Conservation (phyloP, 2,329 filamentous ascomycete genomes). For the Myriosclerotinia duriaeana region DNA sequence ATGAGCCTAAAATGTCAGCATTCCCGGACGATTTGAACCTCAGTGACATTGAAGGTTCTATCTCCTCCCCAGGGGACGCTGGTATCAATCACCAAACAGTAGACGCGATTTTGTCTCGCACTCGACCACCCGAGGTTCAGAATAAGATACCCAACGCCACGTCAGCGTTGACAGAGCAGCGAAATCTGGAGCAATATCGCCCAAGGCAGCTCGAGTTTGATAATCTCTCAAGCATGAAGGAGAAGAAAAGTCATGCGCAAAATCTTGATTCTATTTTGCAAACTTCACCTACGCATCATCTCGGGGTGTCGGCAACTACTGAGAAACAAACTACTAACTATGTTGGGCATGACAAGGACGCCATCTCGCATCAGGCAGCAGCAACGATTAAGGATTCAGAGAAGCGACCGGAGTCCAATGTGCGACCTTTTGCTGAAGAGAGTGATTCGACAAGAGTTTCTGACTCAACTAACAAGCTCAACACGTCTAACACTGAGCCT, state of each 20-base stretch:
- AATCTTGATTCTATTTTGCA: background rate
- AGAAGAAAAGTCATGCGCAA: background rate
- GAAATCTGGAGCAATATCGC: too few relatives aligned
- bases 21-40: background rate
- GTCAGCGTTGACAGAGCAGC: background rate
- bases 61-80: conserved; percentile 25
- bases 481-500: background rate
- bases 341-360: background rate
- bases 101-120: conserved; percentile 30
- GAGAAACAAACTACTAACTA: background rate
- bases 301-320: background rate
- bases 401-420: background rate
- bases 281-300: background rate
- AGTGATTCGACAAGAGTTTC: background rate
- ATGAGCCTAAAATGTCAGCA: background rate
- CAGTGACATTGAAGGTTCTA: conserved; percentile 23
- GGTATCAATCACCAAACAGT: conserved; percentile 32
- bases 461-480: background rate
- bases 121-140: background rate
- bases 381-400: background rate
- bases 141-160: background rate
- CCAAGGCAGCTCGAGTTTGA: background rate
- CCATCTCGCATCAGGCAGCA: background rate
- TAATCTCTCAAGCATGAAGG: background rate
- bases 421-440: background rate